Evolutionary conservation across 106 monocot species (phyloP), one percentile per base, ranked within the genome.

Genomic region (Iris macrosiphon): DNA sequence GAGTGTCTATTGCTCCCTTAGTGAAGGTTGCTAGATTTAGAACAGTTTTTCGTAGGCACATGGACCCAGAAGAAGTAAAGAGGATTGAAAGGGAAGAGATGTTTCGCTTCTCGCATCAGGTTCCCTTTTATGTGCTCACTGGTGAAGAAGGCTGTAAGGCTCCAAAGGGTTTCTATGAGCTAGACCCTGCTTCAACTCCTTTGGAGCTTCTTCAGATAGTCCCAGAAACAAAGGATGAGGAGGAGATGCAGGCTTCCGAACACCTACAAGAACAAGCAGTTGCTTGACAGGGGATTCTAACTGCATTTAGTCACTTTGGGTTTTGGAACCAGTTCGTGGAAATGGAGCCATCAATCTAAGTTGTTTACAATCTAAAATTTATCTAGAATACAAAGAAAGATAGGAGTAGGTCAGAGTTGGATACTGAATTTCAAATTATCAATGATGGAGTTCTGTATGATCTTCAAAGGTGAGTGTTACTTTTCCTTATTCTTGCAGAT

Each of bases 171-270:
- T 83, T 66, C 41, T 62, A 60, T 60, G 88, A 89, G 54, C 65
- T 89, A 20, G 88, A 89, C 62, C 79, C 83, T 14, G 83, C 79
- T 22, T 78, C 83, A 40, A 75, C 76, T 43, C 72, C 83, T 47
- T 28, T 76, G 62, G 83, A 88, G 40, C 62, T 88, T 68, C 84
- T 84, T 69, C 79, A 72, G 29, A 64, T 66, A 32, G 49, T 55
- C 21, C 55, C 66, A 31, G 67, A 68, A 34, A 43, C 40, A 20
- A 50, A 75, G 48, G 62, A 47, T 39, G 66, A 71, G 22, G 59
- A 57, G 40, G 15, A 38, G 8, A 31, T 58, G 49, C 26, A 63
- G 25, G 23, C 22, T 57, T 17, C 33, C 13, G 59, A 68, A 30
- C 38, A 32, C 73, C 62, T 56, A 72, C 27, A 57, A 47, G 45